Evolutionary conservation across 164 flowering plant species (phyloP), one percentile per base, ranked within the genome.

Genomic region (Euptelea pleiosperma): DNA sequence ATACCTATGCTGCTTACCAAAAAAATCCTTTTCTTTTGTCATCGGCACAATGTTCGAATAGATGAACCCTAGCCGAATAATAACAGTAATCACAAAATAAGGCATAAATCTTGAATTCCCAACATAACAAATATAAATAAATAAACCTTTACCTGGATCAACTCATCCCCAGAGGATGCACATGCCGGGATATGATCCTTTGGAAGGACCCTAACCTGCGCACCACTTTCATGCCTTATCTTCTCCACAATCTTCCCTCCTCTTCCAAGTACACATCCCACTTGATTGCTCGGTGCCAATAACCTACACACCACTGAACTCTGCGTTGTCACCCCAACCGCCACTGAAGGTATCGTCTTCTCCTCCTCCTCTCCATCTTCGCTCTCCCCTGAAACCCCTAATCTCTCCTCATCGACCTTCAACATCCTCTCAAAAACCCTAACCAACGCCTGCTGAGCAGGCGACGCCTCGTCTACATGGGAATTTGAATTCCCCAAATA

Each of bases 161-260:
- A 41, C 50, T 77, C 79, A 55, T 80, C 87, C 3, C 73, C 73
- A 26, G 64, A 46, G 16, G 42, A 45, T 1, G 76, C 76, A 44
- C 79, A 72, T 2, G 52, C 50, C 2, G 79, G 76, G n/a, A 71
- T 36, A 30, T 71, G 64, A 51, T 75, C 79, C 51, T 60, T 61
- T 0, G 73, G 62, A 29, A 71, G 60, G 55, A 75, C 46, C 58
- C 75, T 61, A 52, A 75, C 37, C 26, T 62, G 71, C 9, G 75
- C 79, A 12, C 75, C 78, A 57, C 64, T 75, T 42, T 65, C 75
- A 31, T 57, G 58, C 34, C 70, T 61, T 25, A 74, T 70, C 54
- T 59, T 68, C 60, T 68, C 73, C 42, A 75, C 69, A 57, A 71
- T 60, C 65, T 61, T 75, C 19, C 79, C 79, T 18, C 79, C 75